These are phyloP conservation scores for Conoideocrella luteorostrata DNA, from an alignment of 2,329 filamentous ascomycete genomes.

Conservation along the genomic window DNA sequence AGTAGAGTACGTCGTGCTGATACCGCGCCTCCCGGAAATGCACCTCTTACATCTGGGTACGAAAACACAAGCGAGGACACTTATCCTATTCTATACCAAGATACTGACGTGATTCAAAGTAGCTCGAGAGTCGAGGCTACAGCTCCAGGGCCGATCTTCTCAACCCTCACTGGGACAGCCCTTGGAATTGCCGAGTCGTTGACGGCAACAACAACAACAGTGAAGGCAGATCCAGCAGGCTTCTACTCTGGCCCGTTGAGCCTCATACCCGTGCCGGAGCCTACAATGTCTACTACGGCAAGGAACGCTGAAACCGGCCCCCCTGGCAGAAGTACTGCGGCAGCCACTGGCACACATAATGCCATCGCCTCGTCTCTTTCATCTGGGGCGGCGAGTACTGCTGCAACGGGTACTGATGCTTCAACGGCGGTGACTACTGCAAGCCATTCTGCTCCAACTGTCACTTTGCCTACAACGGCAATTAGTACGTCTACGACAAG, in stretches of 20 bases:
- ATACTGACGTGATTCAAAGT: neutral
- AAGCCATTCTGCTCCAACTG: no score
- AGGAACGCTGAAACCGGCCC: neutral
- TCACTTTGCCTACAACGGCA: no score
- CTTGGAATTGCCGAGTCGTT: neutral
- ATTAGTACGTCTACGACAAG: neutral
- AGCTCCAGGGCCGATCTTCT: neutral
- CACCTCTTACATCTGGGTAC: neutral
- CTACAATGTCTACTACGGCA: neutral
- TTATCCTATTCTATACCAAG: neutral
- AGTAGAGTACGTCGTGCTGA: slow-evolving; percentile 17
- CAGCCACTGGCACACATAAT: neutral
- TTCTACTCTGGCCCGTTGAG: slow-evolving; percentile 1
- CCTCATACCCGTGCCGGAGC: neutral
- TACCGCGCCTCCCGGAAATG: neutral
- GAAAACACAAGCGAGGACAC: no score
- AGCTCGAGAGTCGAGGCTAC: no score
- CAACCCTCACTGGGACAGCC: neutral
- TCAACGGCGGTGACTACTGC: neutral
- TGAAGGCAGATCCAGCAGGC: neutral
- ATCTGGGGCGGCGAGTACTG: neutral
- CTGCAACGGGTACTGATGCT: neutral
- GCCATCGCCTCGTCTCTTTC: neutral
- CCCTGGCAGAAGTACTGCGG: neutral
- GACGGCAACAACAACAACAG: neutral